These are phyloP conservation scores for Alternaria atra DNA, from an alignment of 2,329 filamentous ascomycete species.

Conservation along the genomic window DNA sequence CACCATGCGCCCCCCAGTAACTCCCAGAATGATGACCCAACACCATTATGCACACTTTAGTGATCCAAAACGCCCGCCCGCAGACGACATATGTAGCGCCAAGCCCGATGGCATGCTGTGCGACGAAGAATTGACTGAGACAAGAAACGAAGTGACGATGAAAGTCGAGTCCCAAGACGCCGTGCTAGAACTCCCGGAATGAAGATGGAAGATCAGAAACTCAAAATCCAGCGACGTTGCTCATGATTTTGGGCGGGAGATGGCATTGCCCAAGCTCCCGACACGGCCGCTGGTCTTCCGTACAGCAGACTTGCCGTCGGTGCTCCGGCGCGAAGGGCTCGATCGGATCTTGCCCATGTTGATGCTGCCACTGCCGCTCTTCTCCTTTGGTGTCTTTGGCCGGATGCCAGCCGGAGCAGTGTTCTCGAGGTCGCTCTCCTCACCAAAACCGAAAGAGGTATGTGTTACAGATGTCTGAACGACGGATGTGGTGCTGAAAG, in stretches of 20 bases:
- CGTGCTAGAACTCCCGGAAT: constrained; percentile 17
- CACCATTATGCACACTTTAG: constrained; percentile 21
- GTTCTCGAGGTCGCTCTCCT: constrained; percentile 60
- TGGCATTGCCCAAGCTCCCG: constrained; percentile 54
- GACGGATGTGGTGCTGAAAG: constrained; percentile 74
- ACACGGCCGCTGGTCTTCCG: constrained; percentile 62
- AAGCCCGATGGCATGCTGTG: constrained; percentile 19
- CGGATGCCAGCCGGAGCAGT: constrained; percentile 44
- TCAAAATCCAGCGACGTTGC: constrained; percentile 15
- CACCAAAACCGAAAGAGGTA: constrained; percentile 46
- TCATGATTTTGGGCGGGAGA: constrained; percentile 42
- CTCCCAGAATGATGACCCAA: constrained; percentile 24
- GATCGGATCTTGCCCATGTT: constrained; percentile 57
- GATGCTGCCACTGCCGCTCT: constrained; percentile 55
- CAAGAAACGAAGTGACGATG: constrained; percentile 19
- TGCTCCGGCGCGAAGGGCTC: constrained; percentile 56
- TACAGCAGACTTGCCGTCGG: constrained; percentile 59
- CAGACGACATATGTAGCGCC: constrained; percentile 28
- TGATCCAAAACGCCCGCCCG: constrained; percentile 38
- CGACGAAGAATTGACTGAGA: constrained; percentile 22
- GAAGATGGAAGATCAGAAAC: constrained; percentile 18
- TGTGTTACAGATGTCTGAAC: constrained; percentile 48
- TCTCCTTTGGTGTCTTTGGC: constrained; percentile 57
- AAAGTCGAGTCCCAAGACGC: constrained; percentile 12
- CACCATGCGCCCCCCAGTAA: constrained; percentile 27